Conservation (phyloP, 257 asterid genomes). For the Scutellaria baicalensis region DNA sequence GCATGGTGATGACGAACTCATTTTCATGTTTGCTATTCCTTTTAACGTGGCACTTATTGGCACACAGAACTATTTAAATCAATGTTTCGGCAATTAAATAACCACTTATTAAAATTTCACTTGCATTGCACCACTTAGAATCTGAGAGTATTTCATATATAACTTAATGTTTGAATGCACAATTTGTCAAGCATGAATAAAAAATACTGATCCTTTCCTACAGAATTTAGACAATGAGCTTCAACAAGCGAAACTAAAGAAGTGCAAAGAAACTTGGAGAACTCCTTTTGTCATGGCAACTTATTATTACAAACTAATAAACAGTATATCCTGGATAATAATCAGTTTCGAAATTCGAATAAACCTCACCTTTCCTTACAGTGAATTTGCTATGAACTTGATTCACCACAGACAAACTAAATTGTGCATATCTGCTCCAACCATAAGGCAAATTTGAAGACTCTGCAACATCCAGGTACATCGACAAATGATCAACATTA, state of each 20-base stretch:
- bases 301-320: neutral
- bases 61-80: neutral
- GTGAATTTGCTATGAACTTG: constrained; percentile 63
- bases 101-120: neutral
- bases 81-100: neutral
- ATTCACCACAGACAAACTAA: constrained; percentile 65
- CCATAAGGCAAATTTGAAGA: constrained; percentile 64
- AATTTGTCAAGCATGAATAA: neutral
- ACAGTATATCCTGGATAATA: constrained; percentile 8
- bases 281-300: neutral
- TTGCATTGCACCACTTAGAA: neutral
- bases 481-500: constrained; percentile 71
- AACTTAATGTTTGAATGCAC: neutral
- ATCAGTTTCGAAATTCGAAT: neutral
- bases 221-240: neutral
- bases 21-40: neutral
- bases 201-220: neutral
- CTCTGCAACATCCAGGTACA: constrained; percentile 87
- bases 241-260: neutral
- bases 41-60: neutral
- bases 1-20: neutral
- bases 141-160: neutral
- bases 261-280: neutral
- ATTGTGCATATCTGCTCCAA: constrained; percentile 86
- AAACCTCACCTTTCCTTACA: constrained; percentile 49